These are phyloP conservation scores for Typha latifolia DNA, from an alignment of 176 grass and related monocot species.

Conservation along the genomic window DNA sequence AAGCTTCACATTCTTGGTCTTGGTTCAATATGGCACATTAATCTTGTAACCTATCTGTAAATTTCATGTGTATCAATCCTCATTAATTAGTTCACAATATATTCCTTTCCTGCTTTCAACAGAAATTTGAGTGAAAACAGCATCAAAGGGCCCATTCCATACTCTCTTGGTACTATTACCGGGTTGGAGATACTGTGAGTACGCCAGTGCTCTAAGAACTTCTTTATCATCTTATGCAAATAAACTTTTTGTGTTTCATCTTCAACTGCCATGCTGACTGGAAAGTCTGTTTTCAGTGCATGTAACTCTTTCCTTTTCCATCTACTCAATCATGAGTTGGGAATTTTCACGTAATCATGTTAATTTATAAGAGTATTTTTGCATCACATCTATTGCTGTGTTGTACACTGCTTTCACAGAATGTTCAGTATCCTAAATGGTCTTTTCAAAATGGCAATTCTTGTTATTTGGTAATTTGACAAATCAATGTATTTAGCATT, in stretches of 20 bases:
- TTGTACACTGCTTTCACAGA: no score
- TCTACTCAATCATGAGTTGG: not conserved
- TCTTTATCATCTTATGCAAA: not conserved
- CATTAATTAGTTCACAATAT: not conserved
- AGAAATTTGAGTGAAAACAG: conserved; percentile 96
- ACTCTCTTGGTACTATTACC: conserved; percentile 59
- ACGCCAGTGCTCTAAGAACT: conserved; percentile 2
- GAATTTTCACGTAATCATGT: not conserved
- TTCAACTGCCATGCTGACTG: not conserved
- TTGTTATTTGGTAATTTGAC: no score
- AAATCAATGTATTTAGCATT: no score
- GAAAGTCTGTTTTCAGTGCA: not conserved
- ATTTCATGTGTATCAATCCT: not conserved
- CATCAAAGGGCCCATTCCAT: conserved; percentile 65
- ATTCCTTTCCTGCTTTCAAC: conserved; percentile 7
- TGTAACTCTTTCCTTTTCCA: not conserved
- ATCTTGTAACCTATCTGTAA: not conserved
- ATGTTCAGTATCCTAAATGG: no score
- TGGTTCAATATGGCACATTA: not conserved
- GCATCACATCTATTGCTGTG: not conserved
- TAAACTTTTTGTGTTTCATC: not conserved
- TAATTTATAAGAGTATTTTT: not conserved
- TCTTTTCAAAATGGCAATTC: no score
- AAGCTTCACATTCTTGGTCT: not conserved
- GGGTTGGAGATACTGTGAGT: conserved; percentile 79